A percentile compares a stretch with the other conserved stretches of the same genome.
phyloP scores from a whole-genome alignment of 805 yeast genomes.

The Kodamaea hsintzibuensis region DNA sequence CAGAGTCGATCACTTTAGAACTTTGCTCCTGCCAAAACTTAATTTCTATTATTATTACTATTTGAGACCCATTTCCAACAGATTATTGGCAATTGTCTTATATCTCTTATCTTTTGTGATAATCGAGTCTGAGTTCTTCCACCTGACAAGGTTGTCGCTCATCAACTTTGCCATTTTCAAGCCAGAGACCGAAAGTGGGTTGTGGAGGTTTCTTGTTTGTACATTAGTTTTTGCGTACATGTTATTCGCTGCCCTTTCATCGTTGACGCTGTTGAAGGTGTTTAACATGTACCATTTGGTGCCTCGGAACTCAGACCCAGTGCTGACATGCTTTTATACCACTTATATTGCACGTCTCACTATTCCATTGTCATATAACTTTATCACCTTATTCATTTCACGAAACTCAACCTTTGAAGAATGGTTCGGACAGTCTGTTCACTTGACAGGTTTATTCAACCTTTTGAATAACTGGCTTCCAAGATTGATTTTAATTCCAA shows the following conservation, averaged over 20 bases:
- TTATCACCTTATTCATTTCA: slow-evolving; percentile 61
- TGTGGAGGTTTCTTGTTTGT: slow-evolving; percentile 42
- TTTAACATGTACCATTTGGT: slow-evolving; percentile 79
- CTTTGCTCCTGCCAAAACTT: slow-evolving; percentile 38
- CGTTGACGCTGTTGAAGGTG: slow-evolving; percentile 65
- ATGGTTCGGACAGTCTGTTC: slow-evolving; percentile 74
- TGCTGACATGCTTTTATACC: slow-evolving; percentile 73
- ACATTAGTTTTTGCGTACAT: slow-evolving; percentile 55
- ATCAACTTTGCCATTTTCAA: slow-evolving; percentile 50
- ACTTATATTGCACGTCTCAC: slow-evolving; percentile 81
- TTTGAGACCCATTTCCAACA: slow-evolving; percentile 46
- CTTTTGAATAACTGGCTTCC: slow-evolving; percentile 76
- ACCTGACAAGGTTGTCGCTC: slow-evolving; percentile 64
- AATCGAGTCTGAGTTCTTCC: slow-evolving; percentile 73
- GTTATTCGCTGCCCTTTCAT: slow-evolving; percentile 64
- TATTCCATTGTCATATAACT: slow-evolving; percentile 79
- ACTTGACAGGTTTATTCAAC: slow-evolving; percentile 71
- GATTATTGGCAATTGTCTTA: slow-evolving; percentile 45
- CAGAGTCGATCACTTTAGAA: slow-evolving; percentile 18
- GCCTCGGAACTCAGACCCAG: slow-evolving; percentile 68
- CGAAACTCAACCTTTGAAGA: slow-evolving; percentile 60
- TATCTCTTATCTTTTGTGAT: slow-evolving; percentile 50
- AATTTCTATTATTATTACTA: slow-evolving; percentile 44
- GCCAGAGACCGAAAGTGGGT: slow-evolving; percentile 19
- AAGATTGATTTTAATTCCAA: slow-evolving; percentile 69